Base-by-base conservation (phyloP, 2,329 filamentous ascomycete species). In the Claviceps quebecensis region DNA sequence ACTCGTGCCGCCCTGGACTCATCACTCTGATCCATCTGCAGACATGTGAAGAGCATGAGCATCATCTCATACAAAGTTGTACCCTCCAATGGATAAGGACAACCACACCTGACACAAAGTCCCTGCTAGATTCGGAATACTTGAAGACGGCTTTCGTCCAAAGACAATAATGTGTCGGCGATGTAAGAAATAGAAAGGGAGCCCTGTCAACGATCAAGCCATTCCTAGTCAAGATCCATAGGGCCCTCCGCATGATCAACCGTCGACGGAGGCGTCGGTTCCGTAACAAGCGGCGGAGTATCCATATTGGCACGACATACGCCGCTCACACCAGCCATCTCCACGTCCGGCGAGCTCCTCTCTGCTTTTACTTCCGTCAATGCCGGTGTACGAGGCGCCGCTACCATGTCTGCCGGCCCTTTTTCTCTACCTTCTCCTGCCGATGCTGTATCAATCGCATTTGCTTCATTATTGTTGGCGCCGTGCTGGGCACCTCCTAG, bases 151-250 rank as follows among this genome's bases (percentile, higher is more conserved):
- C 29, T 11, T 34, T 14, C 16, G 29, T 19, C 26, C 38, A 17
- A 19, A 39, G 13, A n/a, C 38, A 34, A 45, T 48, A 45, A 53
- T 56, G 52, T 19, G n/a, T 19, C 26, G 6, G 26, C 9, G 4
- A 45, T n/a, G 17, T 17, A 19, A 19, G 19, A 19, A 19, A 19
- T 2, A 19, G 19, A 17, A 4, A 13, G 14, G 13, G 17, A 11
- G 13, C 17, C 5, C 37, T 19, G 5, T 38, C 36, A n/a, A 38
- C 3, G 16, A 17, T 16, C 26, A 19, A 16, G 16, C 13, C 7
- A n/a, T 41, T 45, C 29, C 57, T 59, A 70, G 50, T 71, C 69
- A 22, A 70, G 59, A 26, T 71, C 69, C 69, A 71, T 71, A 9
- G 60, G 54, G 40, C 63, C 60, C 53, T 69, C 67, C 26, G 60